These are phyloP conservation scores for Aspergillus caelatus DNA, from an alignment of 2,329 filamentous ascomycete species.

Conservation along the genomic window DNA sequence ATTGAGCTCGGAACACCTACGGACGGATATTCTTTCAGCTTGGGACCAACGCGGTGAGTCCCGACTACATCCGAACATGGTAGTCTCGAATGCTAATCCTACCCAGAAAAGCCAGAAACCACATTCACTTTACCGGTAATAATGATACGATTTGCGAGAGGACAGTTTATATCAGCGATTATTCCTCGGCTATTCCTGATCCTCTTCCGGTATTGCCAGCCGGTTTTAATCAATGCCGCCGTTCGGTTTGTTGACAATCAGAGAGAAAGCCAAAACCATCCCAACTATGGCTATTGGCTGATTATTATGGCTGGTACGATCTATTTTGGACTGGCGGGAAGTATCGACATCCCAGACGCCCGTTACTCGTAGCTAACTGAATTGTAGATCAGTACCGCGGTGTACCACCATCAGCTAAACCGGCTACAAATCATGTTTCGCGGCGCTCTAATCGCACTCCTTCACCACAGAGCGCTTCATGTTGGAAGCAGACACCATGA, in stretches of 20 bases:
- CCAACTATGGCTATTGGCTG: neutral
- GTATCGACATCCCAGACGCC: neutral
- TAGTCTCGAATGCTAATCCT: neutral
- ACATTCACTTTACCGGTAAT: neutral
- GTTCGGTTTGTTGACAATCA: neutral
- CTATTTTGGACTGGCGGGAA: neutral
- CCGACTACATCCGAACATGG: neutral
- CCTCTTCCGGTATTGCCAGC: conserved; percentile 1
- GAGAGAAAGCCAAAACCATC: neutral
- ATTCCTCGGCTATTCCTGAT: neutral
- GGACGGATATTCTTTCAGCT: neutral
- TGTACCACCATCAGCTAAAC: neutral
- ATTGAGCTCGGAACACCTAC: neutral
- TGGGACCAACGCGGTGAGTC: neutral
- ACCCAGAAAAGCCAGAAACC: neutral
- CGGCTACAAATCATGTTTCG: neutral
- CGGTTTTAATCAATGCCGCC: neutral
- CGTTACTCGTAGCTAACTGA: neutral
- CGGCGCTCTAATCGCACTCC: neutral
- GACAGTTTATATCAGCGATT: neutral
- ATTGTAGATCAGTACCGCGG: neutral
- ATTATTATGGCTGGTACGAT: neutral
- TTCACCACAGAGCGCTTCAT: neutral
- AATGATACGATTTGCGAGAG: neutral
- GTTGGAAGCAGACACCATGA: neutral